Conservation (phyloP, 345 rosid genomes). For the Schrenkiella parvula region DNA sequence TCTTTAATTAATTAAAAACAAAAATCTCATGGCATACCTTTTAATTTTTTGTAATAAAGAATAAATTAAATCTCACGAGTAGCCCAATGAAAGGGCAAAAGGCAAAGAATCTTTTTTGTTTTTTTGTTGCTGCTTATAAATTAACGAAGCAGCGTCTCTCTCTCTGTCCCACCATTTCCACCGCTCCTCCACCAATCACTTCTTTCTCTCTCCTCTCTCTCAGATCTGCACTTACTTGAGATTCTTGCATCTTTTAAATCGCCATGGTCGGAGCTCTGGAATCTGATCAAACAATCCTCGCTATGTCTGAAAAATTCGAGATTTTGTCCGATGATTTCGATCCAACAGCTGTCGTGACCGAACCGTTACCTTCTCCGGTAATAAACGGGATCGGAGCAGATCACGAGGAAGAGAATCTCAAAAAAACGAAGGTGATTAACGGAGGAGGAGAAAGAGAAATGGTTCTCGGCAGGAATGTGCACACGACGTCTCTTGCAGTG, state of each 20-base stretch:
- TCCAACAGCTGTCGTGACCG: conserved; percentile 40
- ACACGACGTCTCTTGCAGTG: conserved; percentile 72
- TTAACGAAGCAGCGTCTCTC: conserved; percentile 19
- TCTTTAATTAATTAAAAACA: too few species aligned
- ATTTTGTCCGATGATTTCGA: conserved; percentile 40
- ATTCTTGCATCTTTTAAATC: conserved; percentile 5
- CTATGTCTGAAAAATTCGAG: conserved; percentile 20
- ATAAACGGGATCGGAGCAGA: conserved; percentile 9
- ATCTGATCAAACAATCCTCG: not conserved
- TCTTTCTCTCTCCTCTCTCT: not conserved
- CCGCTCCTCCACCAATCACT: conserved; percentile 21
- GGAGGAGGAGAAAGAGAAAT: conserved; percentile 48
- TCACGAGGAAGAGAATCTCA: not conserved
- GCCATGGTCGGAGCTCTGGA: conserved; percentile 34
- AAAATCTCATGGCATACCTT: too few species aligned
- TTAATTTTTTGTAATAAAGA: not conserved
- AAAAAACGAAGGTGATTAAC: not conserved
- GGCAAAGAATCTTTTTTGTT: not conserved
- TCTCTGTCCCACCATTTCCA: conserved; percentile 16
- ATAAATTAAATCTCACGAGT: not conserved
- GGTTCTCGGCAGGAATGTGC: conserved; percentile 78
- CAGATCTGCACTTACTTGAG: conserved; percentile 22
- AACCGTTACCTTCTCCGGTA: conserved; percentile 46
- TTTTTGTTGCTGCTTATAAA: not conserved
- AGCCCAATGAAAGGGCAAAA: conserved; percentile 16